Evolutionary conservation across 306 rosid genomes (phyloP).

Genomic region (Quercus suber): DNA sequence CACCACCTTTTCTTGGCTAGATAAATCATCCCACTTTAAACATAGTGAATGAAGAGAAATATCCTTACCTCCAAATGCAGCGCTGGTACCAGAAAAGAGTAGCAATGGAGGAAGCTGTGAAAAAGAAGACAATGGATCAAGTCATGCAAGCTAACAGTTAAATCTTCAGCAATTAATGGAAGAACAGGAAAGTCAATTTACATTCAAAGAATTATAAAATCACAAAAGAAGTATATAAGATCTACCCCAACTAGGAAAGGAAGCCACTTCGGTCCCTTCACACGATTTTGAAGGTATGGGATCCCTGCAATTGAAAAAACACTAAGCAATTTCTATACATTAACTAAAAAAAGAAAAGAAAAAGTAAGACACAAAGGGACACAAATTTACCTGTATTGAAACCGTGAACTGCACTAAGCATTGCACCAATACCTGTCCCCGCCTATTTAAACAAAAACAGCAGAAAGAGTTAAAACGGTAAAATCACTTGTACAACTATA

Average conservation of each 20-base stretch:
- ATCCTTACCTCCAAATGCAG: constrained; percentile 83
- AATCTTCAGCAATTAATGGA: background rate
- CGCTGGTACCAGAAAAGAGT: constrained; percentile 71
- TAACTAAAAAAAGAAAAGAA: background rate
- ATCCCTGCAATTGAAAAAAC: constrained; percentile 55
- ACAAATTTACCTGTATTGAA: constrained; percentile 59
- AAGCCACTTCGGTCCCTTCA: constrained; percentile 98
- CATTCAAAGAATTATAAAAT: background rate
- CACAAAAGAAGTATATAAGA: constrained; percentile 11
- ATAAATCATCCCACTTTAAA: background rate
- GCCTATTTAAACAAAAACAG: constrained; percentile 39
- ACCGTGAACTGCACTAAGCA: constrained; percentile 76
- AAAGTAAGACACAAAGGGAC: background rate
- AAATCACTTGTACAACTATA: background rate
- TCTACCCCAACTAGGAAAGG: constrained; percentile 85
- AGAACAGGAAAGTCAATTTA: constrained; percentile 3
- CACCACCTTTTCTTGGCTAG: background rate
- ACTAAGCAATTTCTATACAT: constrained; percentile 22
- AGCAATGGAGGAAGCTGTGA: constrained; percentile 81
- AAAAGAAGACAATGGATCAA: constrained; percentile 14
- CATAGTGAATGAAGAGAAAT: background rate
- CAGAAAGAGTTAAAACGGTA: constrained; percentile 5
- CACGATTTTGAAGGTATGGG: constrained; percentile 69
- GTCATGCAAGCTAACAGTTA: constrained; percentile 8
- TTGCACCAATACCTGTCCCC: constrained; percentile 81